A percentile compares a stretch with the other conserved stretches of the same genome.
phyloP scores from a whole-genome alignment of 2,329 filamentous ascomycete species.

The Cytospora piceicola region DNA sequence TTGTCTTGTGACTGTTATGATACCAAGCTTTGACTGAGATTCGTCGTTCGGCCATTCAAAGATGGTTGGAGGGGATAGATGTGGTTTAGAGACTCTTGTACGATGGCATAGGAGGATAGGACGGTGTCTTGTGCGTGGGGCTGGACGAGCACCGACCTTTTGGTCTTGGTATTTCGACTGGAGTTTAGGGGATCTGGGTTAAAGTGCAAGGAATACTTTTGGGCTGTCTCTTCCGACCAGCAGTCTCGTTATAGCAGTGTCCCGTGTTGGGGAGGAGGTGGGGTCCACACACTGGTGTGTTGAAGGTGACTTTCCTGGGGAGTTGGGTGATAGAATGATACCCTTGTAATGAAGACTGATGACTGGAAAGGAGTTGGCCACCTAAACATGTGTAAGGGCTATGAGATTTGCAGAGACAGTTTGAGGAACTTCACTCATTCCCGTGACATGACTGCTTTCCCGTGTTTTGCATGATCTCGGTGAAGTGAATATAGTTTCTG shows the following conservation, averaged over 20 bases:
- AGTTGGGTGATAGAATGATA: constrained; percentile 1
- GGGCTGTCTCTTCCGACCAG: neutral
- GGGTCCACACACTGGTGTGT: constrained; percentile 3
- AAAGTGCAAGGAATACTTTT: neutral
- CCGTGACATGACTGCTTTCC: neutral
- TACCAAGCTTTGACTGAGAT: constrained; percentile 6
- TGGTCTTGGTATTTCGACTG: neutral
- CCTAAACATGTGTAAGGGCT: neutral
- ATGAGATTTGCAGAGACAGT: neutral
- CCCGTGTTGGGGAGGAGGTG: neutral
- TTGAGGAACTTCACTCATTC: neutral
- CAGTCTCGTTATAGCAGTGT: neutral
- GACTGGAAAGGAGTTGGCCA: neutral
- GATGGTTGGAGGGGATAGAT: neutral
- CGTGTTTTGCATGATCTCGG: neutral
- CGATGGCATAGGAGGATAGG: neutral
- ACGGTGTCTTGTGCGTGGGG: neutral
- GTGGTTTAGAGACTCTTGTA: constrained; percentile 4
- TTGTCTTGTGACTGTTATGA: neutral
- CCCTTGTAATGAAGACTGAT: constrained; percentile 4
- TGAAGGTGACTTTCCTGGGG: neutral
- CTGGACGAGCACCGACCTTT: neutral
- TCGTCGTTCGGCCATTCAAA: neutral
- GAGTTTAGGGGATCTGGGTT: neutral
- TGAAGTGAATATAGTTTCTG: neutral